Evolutionary conservation across 2,329 filamentous ascomycete species (phyloP).

Genomic region (Keithomyces neogunnii): DNA sequence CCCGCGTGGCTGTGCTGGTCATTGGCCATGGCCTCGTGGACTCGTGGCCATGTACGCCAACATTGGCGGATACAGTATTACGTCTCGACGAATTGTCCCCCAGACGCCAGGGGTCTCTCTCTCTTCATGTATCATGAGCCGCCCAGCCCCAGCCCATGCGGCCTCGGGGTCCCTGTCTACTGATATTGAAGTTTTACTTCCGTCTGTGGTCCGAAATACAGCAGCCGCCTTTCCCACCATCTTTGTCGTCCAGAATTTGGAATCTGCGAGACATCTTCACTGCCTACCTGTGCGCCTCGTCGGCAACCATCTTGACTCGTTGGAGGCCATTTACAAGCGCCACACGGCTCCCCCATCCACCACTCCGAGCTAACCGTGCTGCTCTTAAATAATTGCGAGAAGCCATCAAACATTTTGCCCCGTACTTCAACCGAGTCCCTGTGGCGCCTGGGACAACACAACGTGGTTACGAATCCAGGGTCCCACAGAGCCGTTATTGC

Average conservation of each 20-base stretch:
- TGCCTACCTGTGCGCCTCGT: too few species aligned
- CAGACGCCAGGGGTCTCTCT: too few species aligned
- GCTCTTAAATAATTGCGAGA: neutral
- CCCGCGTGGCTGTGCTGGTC: neutral
- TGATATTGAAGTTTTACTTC: neutral
- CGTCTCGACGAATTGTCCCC: neutral
- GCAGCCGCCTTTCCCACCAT: neutral
- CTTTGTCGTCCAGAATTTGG: neutral
- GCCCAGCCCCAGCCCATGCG: neutral
- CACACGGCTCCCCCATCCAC: neutral
- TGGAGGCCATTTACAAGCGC: neutral
- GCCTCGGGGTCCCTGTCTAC: neutral
- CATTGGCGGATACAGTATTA: neutral
- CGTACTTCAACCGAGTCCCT: neutral
- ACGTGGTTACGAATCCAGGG: conserved; percentile 4
- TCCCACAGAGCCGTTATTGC: conserved; percentile 2
- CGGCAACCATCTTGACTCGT: neutral
- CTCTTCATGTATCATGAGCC: neutral
- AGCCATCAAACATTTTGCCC: neutral
- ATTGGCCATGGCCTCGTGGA: too few species aligned
- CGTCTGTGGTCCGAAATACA: too few species aligned
- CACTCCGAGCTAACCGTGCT: conserved; percentile 2
- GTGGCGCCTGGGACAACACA: neutral
- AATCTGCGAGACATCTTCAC: too few species aligned
- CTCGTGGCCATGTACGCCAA: neutral